Evolutionary conservation across 2,329 filamentous ascomycete species (phyloP).

Genomic region (Amauroascus verrucosus): DNA sequence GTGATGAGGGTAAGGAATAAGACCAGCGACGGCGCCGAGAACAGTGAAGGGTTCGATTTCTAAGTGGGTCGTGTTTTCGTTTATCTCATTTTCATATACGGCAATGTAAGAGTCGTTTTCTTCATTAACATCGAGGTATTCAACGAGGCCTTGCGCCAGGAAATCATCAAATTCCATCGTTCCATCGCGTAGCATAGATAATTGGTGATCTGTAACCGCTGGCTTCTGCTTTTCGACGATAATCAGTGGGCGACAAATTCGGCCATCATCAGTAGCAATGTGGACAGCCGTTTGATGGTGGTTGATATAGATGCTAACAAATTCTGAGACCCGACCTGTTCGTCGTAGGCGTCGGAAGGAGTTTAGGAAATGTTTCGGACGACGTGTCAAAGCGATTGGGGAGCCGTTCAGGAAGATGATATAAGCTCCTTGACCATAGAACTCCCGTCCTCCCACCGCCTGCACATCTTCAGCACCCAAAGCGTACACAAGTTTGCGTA

Average conservation of each 20-base stretch:
- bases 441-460: slow-evolving; percentile 70
- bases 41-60: slow-evolving; percentile 98
- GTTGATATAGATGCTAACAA: slow-evolving; percentile 94
- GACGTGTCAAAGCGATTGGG: slow-evolving; percentile 73
- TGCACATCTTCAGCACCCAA: slow-evolving; percentile 76
- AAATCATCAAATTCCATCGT: slow-evolving; percentile 91
- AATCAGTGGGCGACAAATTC: slow-evolving; percentile 91
- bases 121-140: slow-evolving; percentile 96
- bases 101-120: slow-evolving; percentile 94
- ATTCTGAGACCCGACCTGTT: slow-evolving; percentile 86
- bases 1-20: slow-evolving; percentile 97
- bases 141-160: slow-evolving; percentile 75
- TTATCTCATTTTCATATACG: slow-evolving; percentile 76
- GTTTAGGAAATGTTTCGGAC: slow-evolving; percentile 75
- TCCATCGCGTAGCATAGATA: slow-evolving; percentile 71
- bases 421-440: slow-evolving; percentile 74
- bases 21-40: slow-evolving; percentile 83
- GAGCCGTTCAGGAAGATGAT: slow-evolving; percentile 94
- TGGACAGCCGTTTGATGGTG: slow-evolving; percentile 84
- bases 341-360: slow-evolving; percentile 79
- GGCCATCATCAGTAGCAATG: slow-evolving; percentile 91
- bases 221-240: slow-evolving; percentile 82
- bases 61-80: slow-evolving; percentile 74
- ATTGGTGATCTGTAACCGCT: slow-evolving; percentile 65
- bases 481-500: slow-evolving; percentile 75